Percentiles rank a stretch among this genome's conserved stretches.
Evolutionary conservation across 2,329 filamentous ascomycete genomes (phyloP).

Genomic region (Alternaria rosae): DNA sequence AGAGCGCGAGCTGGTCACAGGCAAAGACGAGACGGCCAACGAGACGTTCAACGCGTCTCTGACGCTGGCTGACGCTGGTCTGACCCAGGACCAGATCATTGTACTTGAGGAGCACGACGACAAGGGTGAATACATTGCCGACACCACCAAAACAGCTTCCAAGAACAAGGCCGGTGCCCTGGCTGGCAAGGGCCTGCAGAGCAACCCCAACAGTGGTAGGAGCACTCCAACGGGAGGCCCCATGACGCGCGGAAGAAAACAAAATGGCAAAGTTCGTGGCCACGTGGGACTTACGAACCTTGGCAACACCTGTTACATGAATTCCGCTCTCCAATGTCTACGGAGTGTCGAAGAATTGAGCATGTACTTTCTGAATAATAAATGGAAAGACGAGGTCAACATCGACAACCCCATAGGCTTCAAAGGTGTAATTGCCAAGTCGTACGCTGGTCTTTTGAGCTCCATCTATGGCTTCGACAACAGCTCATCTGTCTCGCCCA

Average conservation of each 20-base stretch:
- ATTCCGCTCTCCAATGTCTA: slow-evolving; percentile 93
- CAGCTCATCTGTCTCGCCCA: slow-evolving; percentile 74
- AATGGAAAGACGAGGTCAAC: slow-evolving; percentile 84
- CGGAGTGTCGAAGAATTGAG: slow-evolving; percentile 92
- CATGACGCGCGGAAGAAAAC: slow-evolving; percentile 74
- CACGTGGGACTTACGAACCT: slow-evolving; percentile 87
- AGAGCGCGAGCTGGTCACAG: slow-evolving; percentile 69
- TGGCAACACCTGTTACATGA: slow-evolving; percentile 99
- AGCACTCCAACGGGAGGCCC: slow-evolving; percentile 71
- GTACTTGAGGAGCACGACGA: slow-evolving; percentile 80
- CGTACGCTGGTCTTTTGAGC: slow-evolving; percentile 78
- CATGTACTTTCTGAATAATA: slow-evolving; percentile 77
- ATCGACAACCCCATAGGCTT: slow-evolving; percentile 84
- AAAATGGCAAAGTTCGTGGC: slow-evolving; percentile 74
- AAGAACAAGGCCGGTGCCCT: slow-evolving; percentile 51
- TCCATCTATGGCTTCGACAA: slow-evolving; percentile 77
- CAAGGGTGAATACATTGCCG: slow-evolving; percentile 63
- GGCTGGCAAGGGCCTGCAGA: slow-evolving; percentile 48
- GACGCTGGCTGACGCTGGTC: slow-evolving; percentile 69
- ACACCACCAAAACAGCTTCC: slow-evolving; percentile 52
- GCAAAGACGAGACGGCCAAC: slow-evolving; percentile 75
- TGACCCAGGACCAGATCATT: slow-evolving; percentile 76
- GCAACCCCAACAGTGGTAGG: slow-evolving; percentile 64
- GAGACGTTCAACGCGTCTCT: slow-evolving; percentile 78
- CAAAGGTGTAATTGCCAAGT: slow-evolving; percentile 83